Percentiles rank a stretch among this genome's conserved stretches.
Conservation (phyloP, 1,284 basidiomycete genomes). For the Cutaneotrichosporon sp. region DNA sequence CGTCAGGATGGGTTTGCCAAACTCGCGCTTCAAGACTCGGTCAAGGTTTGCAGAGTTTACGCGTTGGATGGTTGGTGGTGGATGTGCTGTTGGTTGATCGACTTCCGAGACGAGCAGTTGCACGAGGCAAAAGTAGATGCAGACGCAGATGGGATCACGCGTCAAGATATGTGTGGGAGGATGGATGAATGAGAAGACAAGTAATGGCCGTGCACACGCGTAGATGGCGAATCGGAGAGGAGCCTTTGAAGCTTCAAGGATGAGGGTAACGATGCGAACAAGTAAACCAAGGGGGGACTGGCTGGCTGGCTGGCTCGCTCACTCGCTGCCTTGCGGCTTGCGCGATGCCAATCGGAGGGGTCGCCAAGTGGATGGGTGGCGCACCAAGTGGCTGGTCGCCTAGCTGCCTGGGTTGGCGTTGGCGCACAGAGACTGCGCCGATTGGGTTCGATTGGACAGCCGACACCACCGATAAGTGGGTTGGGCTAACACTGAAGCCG, state of each 20-base stretch:
- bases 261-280: background rate
- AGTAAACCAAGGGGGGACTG: background rate
- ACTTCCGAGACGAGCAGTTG: background rate
- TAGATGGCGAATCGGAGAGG: background rate
- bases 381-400: background rate
- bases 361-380: background rate
- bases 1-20: background rate
- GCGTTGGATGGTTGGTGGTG: background rate
- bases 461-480: background rate
- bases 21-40: background rate
- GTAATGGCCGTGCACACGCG: conserved; percentile 10
- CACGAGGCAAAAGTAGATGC: background rate
- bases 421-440: background rate
- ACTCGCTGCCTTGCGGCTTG: background rate
- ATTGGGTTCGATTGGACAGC: background rate
- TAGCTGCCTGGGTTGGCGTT: background rate
- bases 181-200: background rate
- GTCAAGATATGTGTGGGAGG: background rate
- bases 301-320: background rate
- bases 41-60: background rate
- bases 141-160: background rate
- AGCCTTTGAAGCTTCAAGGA: background rate
- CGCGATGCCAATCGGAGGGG: background rate
- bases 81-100: background rate
- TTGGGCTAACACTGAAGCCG: background rate